Evolutionary conservation across 1,139 yeast species (phyloP), one percentile per base, ranked within the genome.

Genomic region (Pichia sp.): DNA sequence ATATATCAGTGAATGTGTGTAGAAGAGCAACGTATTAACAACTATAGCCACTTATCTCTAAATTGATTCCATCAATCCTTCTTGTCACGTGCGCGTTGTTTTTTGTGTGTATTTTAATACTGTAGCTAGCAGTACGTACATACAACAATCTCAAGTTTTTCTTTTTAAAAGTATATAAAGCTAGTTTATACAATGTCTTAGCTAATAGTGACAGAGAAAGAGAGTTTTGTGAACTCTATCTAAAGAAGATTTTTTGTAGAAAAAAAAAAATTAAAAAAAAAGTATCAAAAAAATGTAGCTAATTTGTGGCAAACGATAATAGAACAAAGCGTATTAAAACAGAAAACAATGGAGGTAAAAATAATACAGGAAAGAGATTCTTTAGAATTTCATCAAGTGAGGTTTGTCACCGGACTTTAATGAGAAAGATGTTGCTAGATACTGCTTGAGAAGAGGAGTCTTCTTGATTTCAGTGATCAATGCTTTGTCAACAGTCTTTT

Each of bases 331-430:
- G n/a, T 14, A 30, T 10, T 10, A 15, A 14, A 28, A 18, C 9
- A 17, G 5, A 8, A 8, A 10, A 22, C 7, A 22, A 2, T 28
- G 32, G 9, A 6, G 28, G 28, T n/a, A 8, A 18, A 18, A 30
- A 30, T n/a, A n/a, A 30, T 17, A 7, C 20, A 15, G n/a, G n/a
- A n/a, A n/a, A n/a, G n/a, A n/a, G n/a, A n/a, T n/a, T n/a, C n/a
- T n/a, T 83, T 86, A 91, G 73, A 91, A 91, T 79, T 85, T 86
- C 83, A 91, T 88, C 71, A 85, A 84, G 75, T 91, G 98, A 67
- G 98, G 98, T 74, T 77, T 86, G 79, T 91, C 98, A 72, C 98
- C 97, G 75, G 77, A 80, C 84, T 86, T 89, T 72, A 91, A 83
- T 60, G 96, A 83, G 89, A 91, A 91, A 59, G 95, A 74, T 62